phyloP scores from a whole-genome alignment of 805 yeast species.

The Cyberlindnera nakhonratchasimensis region DNA sequence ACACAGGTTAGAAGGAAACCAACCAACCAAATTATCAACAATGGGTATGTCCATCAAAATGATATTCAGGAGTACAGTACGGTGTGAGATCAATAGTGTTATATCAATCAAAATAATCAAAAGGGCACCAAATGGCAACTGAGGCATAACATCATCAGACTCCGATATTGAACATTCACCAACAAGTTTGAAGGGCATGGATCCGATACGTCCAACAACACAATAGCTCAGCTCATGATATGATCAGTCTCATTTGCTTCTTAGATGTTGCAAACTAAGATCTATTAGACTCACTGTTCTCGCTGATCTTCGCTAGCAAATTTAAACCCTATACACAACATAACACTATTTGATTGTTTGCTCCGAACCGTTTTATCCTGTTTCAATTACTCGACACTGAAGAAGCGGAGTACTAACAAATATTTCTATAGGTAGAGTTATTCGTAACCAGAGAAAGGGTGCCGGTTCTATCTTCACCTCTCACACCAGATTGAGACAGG shows the following conservation, averaged over 20 bases:
- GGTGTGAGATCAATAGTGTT: not conserved
- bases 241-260: too few relatives aligned
- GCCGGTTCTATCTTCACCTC: conserved; percentile 99
- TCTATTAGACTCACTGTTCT: too few relatives aligned
- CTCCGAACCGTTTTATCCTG: too few relatives aligned
- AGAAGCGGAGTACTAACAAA: conserved; percentile 19
- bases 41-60: conserved; percentile 27
- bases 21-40: conserved; percentile 29
- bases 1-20: conserved; percentile 8
- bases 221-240: not conserved
- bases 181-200: not conserved
- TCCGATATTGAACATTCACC: not conserved
- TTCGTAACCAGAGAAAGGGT: conserved; percentile 99
- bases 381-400: not conserved
- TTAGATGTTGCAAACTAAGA: too few relatives aligned
- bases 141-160: too few relatives aligned
- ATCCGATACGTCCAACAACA: not conserved
- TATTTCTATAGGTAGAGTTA: conserved; percentile 81
- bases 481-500: conserved; percentile 99
- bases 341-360: too few relatives aligned
- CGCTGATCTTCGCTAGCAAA: too few relatives aligned
- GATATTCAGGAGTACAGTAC: conserved; percentile 1
- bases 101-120: not conserved
- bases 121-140: not conserved
- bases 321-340: too few relatives aligned